Base-by-base conservation (phyloP, 768 basidiomycete genomes). In the Trametes coccinea region DNA sequence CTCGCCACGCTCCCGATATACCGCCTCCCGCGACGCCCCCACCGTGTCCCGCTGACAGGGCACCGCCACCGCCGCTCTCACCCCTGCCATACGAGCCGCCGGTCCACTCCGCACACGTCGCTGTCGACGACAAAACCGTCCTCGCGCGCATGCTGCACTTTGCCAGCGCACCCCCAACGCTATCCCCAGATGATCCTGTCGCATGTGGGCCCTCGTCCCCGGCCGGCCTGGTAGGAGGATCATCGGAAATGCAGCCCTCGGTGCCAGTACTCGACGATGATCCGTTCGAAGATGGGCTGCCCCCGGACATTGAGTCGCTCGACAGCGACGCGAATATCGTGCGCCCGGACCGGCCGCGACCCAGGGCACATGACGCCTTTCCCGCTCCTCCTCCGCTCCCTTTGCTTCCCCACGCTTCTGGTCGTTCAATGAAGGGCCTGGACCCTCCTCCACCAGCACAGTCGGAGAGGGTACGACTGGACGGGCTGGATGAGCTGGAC, bases 51-150 rank as follows among this genome's bases (percentile, higher is more conserved):
- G 43, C 47, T 56, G 55, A 56, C 55, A 39, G 55, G 14, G 34
- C 54, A 13, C 47, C 51, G 3, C 44, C 57, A 2, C 46, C 41
- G 27, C 40, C 52, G 27, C 49, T 46, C 44, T 51, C 62, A 40
- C 59, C 58, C 43, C 39, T 52, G 7, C 57, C 63, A 3, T 64
- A 30, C 34, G 41, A 54, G 14, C 41, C 58, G 30, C 62, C 46
- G 5, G 31, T 60, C 3, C 61, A 69, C 52, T 65, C 68, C 10
- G 74, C 71, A 14, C 75, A 76, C 49, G 69, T 77, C 22, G 75
- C 75, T 13, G 75, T 74, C 2, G 75, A 77, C 57, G 75, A 77
- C 61, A 77, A 77, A 64, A 65, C 66, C 3, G 30, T 74, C 14
- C 68, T 77, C 4, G 72, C 73, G n/a, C 71, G 64, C 22, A 67